Percentiles rank a stretch among this genome's conserved stretches.
These are phyloP conservation scores for Agrocybe praecox DNA, from an alignment of 768 basidiomycete species.

Conservation along the genomic window DNA sequence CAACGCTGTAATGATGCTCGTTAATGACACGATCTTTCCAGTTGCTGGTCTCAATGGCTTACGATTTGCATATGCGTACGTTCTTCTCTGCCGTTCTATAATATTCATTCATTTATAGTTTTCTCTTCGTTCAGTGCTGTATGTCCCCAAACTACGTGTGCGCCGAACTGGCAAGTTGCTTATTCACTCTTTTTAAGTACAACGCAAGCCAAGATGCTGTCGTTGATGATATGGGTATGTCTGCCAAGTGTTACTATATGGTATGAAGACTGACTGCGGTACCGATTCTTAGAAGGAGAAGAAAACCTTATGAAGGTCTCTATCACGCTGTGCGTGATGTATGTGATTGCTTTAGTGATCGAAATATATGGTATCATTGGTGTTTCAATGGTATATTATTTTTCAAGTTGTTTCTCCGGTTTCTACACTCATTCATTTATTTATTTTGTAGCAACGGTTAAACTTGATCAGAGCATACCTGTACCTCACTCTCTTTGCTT, in stretches of 20 bases:
- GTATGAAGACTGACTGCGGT: background rate
- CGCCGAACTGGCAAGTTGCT: slow-evolving; percentile 5
- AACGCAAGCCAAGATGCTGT: slow-evolving; percentile 36
- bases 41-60: slow-evolving; percentile 43
- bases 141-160: background rate
- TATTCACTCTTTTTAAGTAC: slow-evolving; percentile 20
- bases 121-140: slow-evolving; percentile 23
- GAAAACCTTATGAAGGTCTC: slow-evolving; percentile 34
- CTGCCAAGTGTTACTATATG: background rate
- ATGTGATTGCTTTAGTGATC: slow-evolving; percentile 30
- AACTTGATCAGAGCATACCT: slow-evolving; percentile 28
- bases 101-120: background rate
- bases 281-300: slow-evolving; percentile 20
- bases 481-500: slow-evolving; percentile 36
- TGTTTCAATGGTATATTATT: slow-evolving; percentile 24
- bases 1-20: background rate
- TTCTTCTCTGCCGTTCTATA: slow-evolving; percentile 6
- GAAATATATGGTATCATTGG: slow-evolving; percentile 34
- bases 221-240: slow-evolving; percentile 32
- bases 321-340: slow-evolving; percentile 40
- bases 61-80: slow-evolving; percentile 39
- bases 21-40: slow-evolving; percentile 6
- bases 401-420: slow-evolving; percentile 5
- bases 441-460: slow-evolving; percentile 24
- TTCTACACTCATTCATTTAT: background rate